phyloP scores from a whole-genome alignment of 306 rosid species.

The Oemleria cerasiformis region DNA sequence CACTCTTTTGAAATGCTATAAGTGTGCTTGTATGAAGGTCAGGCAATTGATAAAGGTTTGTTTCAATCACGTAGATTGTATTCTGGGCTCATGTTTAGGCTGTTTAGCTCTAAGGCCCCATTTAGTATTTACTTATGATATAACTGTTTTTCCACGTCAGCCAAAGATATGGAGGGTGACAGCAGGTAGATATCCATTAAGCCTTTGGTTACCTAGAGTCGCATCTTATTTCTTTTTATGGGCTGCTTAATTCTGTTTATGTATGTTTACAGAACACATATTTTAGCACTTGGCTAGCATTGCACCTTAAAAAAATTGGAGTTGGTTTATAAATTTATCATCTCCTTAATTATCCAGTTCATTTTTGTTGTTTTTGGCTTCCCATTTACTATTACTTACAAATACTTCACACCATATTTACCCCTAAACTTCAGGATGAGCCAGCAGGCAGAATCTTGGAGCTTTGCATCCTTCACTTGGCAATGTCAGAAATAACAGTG shows the following conservation, averaged over 20 bases:
- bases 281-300: neutral
- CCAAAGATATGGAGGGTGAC: neutral
- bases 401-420: neutral
- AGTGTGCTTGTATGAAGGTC: neutral
- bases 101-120: neutral
- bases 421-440: conserved; percentile 42
- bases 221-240: neutral
- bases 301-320: neutral
- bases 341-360: neutral
- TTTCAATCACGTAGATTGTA: neutral
- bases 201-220: conserved; percentile 3
- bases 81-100: neutral
- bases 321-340: neutral
- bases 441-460: conserved; percentile 85
- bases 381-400: neutral
- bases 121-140: neutral
- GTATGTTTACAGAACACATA: neutral
- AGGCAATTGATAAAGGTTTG: neutral
- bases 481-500: conserved; percentile 79
- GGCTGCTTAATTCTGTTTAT: neutral
- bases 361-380: neutral
- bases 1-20: neutral
- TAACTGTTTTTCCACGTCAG: neutral
- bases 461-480: conserved; percentile 90
- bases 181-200: neutral